These are phyloP conservation scores for Letharia columbiana DNA, from an alignment of 495 filamentous ascomycete genomes.

Conservation along the genomic window DNA sequence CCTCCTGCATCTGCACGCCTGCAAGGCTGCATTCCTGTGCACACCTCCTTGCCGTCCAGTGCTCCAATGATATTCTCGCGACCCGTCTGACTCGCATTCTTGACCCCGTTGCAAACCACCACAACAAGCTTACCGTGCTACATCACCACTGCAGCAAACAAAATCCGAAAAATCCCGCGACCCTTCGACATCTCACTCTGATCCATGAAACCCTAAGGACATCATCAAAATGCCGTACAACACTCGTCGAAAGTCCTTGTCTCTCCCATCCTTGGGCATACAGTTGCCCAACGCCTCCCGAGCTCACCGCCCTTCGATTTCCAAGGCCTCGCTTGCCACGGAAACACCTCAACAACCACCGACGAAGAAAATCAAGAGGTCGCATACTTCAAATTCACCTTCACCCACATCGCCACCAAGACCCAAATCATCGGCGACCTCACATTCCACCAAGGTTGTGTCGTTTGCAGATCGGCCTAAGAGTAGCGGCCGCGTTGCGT, in stretches of 20 bases:
- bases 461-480: slow-evolving; percentile 39
- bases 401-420: slow-evolving; percentile 44
- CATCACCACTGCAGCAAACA: slow-evolving; percentile 17
- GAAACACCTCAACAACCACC: slow-evolving; percentile 51
- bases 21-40: slow-evolving; percentile 23
- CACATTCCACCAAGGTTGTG: slow-evolving; percentile 30
- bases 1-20: slow-evolving; percentile 11
- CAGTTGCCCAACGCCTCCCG: slow-evolving; percentile 74
- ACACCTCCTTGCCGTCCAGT: slow-evolving; percentile 21
- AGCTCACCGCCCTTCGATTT: slow-evolving; percentile 52
- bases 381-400: slow-evolving; percentile 52
- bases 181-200: not conserved
- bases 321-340: slow-evolving; percentile 45
- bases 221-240: slow-evolving; percentile 78
- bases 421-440: slow-evolving; percentile 31
- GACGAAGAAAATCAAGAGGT: slow-evolving; percentile 79
- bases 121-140: slow-evolving; percentile 19
- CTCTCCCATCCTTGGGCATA: slow-evolving; percentile 86
- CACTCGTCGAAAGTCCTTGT: slow-evolving; percentile 93
- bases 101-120: slow-evolving; percentile 13
- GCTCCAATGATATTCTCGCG: slow-evolving; percentile 20
- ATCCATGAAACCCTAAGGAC: slow-evolving; percentile 7
- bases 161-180: not conserved
- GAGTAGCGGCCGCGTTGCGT: slow-evolving; percentile 36
- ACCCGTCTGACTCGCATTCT: slow-evolving; percentile 25